Percentiles rank a stretch among this genome's conserved stretches.
These are phyloP conservation scores for Citrus maxima DNA, from an alignment of 345 rosid genomes.

Conservation along the genomic window DNA sequence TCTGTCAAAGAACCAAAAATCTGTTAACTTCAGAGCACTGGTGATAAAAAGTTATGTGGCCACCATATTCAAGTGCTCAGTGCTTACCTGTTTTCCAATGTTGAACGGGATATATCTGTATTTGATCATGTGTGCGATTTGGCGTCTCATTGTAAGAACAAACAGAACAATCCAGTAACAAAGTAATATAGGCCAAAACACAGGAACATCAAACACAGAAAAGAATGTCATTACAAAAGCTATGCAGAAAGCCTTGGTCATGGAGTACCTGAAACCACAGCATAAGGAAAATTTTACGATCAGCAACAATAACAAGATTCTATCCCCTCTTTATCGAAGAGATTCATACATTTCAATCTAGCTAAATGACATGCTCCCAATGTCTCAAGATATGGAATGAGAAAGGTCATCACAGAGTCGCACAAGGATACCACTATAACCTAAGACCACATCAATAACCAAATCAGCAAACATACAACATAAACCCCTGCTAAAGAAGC, in stretches of 20 bases:
- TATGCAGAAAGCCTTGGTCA: constrained; percentile 70
- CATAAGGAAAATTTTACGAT: constrained; percentile 2
- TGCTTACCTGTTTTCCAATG: constrained; percentile 73
- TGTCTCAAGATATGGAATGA: background rate
- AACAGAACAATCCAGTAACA: constrained; percentile 81
- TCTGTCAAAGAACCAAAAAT: constrained; percentile 21
- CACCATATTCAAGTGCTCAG: background rate
- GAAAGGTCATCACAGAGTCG: background rate
- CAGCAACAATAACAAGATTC: background rate
- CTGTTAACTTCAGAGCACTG: background rate
- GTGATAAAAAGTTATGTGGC: background rate
- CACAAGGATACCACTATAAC: no score
- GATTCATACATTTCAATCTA: background rate
- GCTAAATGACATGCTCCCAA: background rate
- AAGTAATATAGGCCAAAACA: constrained; percentile 83
- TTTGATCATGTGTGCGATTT: constrained; percentile 81
- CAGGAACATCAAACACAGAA: constrained; percentile 75
- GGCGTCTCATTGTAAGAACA: constrained; percentile 75
- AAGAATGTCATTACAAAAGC: constrained; percentile 84
- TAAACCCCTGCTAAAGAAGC: background rate
- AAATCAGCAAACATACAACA: background rate
- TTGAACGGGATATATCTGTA: constrained; percentile 70
- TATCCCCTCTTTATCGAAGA: background rate
- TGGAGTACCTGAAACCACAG: constrained; percentile 59
- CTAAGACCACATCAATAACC: background rate